Percentiles rank a stretch among this genome's conserved stretches.
phyloP scores from a whole-genome alignment of 345 rosid species.

The Durio zibethinus region DNA sequence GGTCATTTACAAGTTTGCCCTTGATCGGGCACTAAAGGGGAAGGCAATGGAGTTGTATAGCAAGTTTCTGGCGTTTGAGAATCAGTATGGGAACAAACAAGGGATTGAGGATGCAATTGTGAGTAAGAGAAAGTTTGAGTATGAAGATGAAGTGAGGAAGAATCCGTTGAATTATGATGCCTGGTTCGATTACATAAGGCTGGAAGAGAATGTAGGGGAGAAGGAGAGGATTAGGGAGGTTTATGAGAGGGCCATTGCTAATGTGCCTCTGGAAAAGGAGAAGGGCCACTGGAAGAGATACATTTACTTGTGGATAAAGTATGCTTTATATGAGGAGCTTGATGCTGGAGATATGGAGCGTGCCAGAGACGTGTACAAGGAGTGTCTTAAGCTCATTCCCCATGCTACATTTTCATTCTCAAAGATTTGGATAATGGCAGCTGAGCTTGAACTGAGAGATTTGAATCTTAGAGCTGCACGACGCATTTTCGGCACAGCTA shows the following conservation, averaged over 20 bases:
- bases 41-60: constrained; percentile 77
- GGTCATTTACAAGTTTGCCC: constrained; percentile 75
- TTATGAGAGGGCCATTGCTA: constrained; percentile 82
- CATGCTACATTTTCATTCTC: no score
- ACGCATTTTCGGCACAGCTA: no score
- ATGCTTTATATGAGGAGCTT: constrained; percentile 85
- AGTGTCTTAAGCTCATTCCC: no score
- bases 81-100: constrained; percentile 76
- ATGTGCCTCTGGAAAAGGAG: constrained; percentile 82
- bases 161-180: constrained; percentile 72
- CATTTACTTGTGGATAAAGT: constrained; percentile 84
- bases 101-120: constrained; percentile 93
- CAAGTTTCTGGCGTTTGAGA: constrained; percentile 81
- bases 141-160: constrained; percentile 86
- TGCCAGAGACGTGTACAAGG: constrained; percentile 67
- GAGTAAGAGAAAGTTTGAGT: constrained; percentile 88
- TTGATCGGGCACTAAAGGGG: constrained; percentile 85
- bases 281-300: constrained; percentile 93
- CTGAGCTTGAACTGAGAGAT: no score
- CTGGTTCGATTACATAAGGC: constrained; percentile 78
- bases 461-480: no score
- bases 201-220: constrained; percentile 73
- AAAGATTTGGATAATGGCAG: no score
- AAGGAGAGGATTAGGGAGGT: constrained; percentile 68
- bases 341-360: constrained; percentile 75